Base-by-base conservation (phyloP, 1,139 yeast species). In the Yamadazyma trypodendri region DNA sequence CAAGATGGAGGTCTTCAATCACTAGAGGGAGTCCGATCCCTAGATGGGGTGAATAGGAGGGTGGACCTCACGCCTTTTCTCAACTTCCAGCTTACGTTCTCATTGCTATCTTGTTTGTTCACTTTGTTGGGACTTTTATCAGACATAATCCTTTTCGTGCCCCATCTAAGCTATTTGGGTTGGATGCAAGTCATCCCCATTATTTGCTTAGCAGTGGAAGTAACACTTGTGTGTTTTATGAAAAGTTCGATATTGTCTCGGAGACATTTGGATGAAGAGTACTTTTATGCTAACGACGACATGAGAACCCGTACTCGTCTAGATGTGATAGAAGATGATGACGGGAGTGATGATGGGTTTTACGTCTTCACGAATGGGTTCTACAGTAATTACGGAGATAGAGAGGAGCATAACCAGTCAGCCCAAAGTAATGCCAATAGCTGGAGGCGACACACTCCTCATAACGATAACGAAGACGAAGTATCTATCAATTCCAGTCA, bases 361-460 rank as follows among this genome's bases (percentile, higher is more conserved):
- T 65, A 59, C 43, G 72, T 69, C 8, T 70, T 65, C 44, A 65
- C 77, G 3, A 65, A 68, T 44, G 75, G 75, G n/a, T 69, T 69
- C 42, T 58, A 61, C 46, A 47, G 51, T 37, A 49, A 46, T 34
- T 49, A 48, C 24, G 51, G 43, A 6, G 49, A 45, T 21, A 31
- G 50, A 34, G 51, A 44, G 14, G 41, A 45, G 18, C 42, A 44
- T 28, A 48, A 44, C 32, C 47, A 40, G 11, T 35, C 50, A 38
- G 40, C 42, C 38, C 44, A 42, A 41, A 42, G 52, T 33, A 46
- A 46, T 33, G 23, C 43, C 13, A 46, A 44, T 22, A 55, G 56
- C 35, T 54, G 58, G 58, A 42, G 54, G 28, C 49, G 56, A 28
- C 58, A 52, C 38, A 46, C 55, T 3, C 52, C 51, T 9, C 46